Percentiles rank a stretch among this genome's conserved stretches.
phyloP scores from a whole-genome alignment of 345 rosid genomes.

The Dipteronia sinensis region DNA sequence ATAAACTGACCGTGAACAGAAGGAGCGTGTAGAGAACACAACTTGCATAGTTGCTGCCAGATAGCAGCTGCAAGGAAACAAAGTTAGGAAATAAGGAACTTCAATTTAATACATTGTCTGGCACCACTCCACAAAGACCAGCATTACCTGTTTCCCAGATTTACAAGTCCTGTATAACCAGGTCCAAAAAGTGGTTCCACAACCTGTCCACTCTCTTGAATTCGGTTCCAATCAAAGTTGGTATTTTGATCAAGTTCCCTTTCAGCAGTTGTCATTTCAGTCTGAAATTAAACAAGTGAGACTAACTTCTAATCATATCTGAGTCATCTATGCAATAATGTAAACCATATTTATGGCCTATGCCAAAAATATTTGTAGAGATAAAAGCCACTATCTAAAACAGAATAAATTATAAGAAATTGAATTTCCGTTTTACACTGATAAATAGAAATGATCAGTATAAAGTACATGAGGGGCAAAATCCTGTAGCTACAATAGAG shows the following conservation, averaged over 20 bases:
- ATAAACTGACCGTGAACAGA: conserved; percentile 61
- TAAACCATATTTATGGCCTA: conserved; percentile 8
- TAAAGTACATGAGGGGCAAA: neutral
- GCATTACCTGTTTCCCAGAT: conserved; percentile 94
- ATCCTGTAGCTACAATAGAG: neutral
- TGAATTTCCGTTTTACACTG: neutral
- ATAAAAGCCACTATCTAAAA: conserved; percentile 13
- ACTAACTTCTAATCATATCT: conserved; percentile 28
- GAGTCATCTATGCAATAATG: neutral
- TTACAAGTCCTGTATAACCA: conserved; percentile 92
- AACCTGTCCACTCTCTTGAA: conserved; percentile 96
- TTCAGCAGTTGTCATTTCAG: conserved; percentile 99
- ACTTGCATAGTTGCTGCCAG: conserved; percentile 99
- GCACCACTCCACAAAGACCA: conserved; percentile 15
- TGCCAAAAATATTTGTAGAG: conserved; percentile 10
- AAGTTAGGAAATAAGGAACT: conserved; percentile 26
- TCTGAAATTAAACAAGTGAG: conserved; percentile 45
- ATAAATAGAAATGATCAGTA: neutral
- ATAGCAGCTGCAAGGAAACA: conserved; percentile 76
- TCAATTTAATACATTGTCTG: conserved; percentile 7
- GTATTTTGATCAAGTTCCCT: conserved; percentile 98
- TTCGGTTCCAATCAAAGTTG: conserved; percentile 97
- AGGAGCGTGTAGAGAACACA: conserved; percentile 73
- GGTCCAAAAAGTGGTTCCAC: conserved; percentile 88
- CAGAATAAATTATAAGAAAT: conserved; percentile 9